These are phyloP conservation scores for Monosporascus ibericus DNA, from an alignment of 2,329 filamentous ascomycete species.

Conservation along the genomic window DNA sequence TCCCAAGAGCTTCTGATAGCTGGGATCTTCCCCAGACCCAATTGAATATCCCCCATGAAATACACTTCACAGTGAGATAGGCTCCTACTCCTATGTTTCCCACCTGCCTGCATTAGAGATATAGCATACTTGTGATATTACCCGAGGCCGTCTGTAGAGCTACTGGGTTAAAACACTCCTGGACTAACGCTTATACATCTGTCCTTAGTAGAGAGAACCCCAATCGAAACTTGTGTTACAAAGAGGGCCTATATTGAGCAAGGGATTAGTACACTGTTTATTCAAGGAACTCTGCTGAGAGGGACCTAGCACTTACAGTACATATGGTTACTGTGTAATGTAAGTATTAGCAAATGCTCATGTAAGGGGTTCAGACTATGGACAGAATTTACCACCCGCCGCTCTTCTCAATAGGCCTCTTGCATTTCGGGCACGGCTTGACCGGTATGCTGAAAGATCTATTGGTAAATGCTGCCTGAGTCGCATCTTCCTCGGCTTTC, in stretches of 20 bases:
- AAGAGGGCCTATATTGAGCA: neutral
- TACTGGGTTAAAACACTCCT: too few relatives aligned
- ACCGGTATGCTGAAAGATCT: slow-evolving; percentile 22
- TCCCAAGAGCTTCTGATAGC: too few relatives aligned
- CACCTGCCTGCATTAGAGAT: too few relatives aligned
- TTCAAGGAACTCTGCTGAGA: too few relatives aligned
- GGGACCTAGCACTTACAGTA: slow-evolving; percentile 30
- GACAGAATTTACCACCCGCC: slow-evolving; percentile 31
- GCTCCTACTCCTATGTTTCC: too few relatives aligned
- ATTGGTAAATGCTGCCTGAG: slow-evolving; percentile 1
- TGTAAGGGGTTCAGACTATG: neutral
- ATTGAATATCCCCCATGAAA: too few relatives aligned
- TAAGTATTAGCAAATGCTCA: slow-evolving; percentile 12
- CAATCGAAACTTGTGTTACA: neutral
- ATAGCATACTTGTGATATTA: too few relatives aligned
- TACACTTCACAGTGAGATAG: too few relatives aligned
- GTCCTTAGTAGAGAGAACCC: neutral
- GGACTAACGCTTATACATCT: too few relatives aligned
- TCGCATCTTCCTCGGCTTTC: slow-evolving; percentile 30
- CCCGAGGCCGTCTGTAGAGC: too few relatives aligned
- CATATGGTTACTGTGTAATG: slow-evolving; percentile 30
- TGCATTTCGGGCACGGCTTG: slow-evolving; percentile 33
- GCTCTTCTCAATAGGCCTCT: slow-evolving; percentile 33
- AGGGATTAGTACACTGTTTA: neutral
- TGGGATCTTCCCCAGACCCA: too few relatives aligned